Evolutionary conservation across 2,329 filamentous ascomycete genomes (phyloP), one percentile per base, ranked within the genome.

Genomic region (Dendryphion nanum): DNA sequence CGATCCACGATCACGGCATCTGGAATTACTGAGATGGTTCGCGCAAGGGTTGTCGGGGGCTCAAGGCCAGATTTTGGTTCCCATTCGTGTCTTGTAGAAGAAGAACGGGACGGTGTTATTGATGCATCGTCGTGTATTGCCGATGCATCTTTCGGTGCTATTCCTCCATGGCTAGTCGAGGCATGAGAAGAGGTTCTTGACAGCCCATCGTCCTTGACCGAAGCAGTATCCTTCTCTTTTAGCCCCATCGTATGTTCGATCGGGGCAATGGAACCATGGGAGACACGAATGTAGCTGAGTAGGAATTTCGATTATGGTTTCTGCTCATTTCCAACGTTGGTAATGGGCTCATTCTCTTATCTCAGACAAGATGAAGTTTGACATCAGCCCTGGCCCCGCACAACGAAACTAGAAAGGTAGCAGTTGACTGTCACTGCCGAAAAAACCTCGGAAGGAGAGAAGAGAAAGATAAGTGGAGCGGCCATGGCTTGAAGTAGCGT

Each of bases 1-100:
- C 74, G 66, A 2, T 78, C 73, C 1, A 84, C 71, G 33, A 69
- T 62, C 13, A 71, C 48, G 7, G 74, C 65, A 2, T 73, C 58
- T 37, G 62, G 58, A 7, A 45, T 56, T 13, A 67, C 53, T 4
- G 64, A 60, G 13, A 50, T 55, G 6, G 63, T 60, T 38, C 53
- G 42, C 14, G 55, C 44, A 10, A 63, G 38, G 4, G 50, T 46
- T 3, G 31, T 38, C 28, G 59, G 58, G 4, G 41, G 44, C 5
- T 39, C 35, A 3, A 37, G 24, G 6, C 24, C 6, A 8, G 35
- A 33, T 53, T 38, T 51, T 63, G 48, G 40, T 23, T 30, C 37
- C 37, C 35, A 45, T 15, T 38, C 38, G 41, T 39, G 36, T 23
- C 47, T 38, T 19, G 50, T 51, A 10, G 49, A 36, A 5, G 50